Percentiles rank a stretch among this genome's conserved stretches.
Evolutionary conservation across 805 yeast species (phyloP).

Genomic region (Ogataea trehalophila): DNA sequence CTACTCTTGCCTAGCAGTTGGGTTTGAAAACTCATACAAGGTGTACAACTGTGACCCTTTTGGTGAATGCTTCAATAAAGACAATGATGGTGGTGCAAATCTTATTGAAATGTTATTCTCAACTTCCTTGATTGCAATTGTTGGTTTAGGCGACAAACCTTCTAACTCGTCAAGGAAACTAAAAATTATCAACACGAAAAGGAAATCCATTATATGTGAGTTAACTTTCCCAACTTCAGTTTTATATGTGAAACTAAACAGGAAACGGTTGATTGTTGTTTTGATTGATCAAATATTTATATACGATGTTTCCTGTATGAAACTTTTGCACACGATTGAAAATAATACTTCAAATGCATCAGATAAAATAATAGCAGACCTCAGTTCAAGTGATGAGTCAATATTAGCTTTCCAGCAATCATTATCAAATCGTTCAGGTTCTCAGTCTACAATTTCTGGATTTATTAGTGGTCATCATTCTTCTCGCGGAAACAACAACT

Average conservation of each 20-base stretch:
- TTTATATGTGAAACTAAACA: constrained; percentile 67
- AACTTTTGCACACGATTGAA: constrained; percentile 67
- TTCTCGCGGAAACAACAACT: background rate
- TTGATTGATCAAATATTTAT: constrained; percentile 77
- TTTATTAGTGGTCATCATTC: background rate
- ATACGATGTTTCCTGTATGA: constrained; percentile 88
- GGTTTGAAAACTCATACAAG: constrained; percentile 57
- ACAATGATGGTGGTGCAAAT: constrained; percentile 51
- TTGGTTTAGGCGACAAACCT: constrained; percentile 70
- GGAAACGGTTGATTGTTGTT: constrained; percentile 75
- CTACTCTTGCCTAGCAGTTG: constrained; percentile 72
- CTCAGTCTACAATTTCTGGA: background rate
- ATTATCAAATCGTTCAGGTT: constrained; percentile 8
- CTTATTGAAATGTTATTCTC: constrained; percentile 87
- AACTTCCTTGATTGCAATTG: constrained; percentile 81
- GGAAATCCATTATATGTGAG: constrained; percentile 75
- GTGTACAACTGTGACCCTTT: constrained; percentile 88
- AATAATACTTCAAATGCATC: constrained; percentile 36
- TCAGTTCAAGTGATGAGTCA: constrained; percentile 41
- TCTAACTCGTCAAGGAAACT: constrained; percentile 73
- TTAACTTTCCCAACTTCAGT: constrained; percentile 78
- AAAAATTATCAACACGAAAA: constrained; percentile 77
- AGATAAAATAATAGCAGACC: constrained; percentile 22
- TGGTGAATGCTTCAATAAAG: constrained; percentile 56
- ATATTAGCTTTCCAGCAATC: constrained; percentile 54